Evolutionary conservation across 2,329 filamentous ascomycete genomes (phyloP), one percentile per base, ranked within the genome.

Genomic region (Botrytis fragariae): DNA sequence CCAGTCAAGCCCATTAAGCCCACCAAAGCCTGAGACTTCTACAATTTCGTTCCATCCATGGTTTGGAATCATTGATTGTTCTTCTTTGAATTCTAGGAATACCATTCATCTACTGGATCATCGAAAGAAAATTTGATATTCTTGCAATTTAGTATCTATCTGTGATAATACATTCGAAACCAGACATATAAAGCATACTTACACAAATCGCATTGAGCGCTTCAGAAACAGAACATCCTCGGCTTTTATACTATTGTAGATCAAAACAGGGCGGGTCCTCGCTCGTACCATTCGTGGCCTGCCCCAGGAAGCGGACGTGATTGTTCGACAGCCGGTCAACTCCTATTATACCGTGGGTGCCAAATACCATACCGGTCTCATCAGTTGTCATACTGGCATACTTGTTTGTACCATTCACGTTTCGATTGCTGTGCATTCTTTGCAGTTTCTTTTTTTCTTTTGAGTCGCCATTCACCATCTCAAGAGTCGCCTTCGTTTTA

Each of bases 251-350:
- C 60, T 65, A 62, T 57, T 65, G 69, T 44, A 67, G 60, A 71
- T 71, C 69, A 42, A 42, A 63, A 67, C 45, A 71, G 69, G 69
- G 69, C 60, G 69, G 69, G 60, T 71, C 69, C 61, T 61, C 60
- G 35, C 69, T 64, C 60, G 69, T 71, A 64, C 69, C 45, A 71
- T 71, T 71, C 69, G 42, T 65, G 60, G 69, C 35, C 60, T 69
- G 37, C 67, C 67, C 69, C 69, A 57, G 59, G 60, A 71, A 65
- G 60, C 45, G 44, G 60, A 51, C 42, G 59, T 65, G 69, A 42
- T 71, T 65, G 64, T 71, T 71, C 44, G 69, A 71, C 32, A 48
- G 29, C 68, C 57, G 57, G 48, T 39, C 42, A 25, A 57, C 69
- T 71, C 69, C 69, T 71, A 39, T 71, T 65, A 57, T 57, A 29